Percentiles rank a stretch among this genome's conserved stretches.
Evolutionary conservation across 768 basidiomycete species (phyloP).

Genomic region (Xanthoconium stramineum): DNA sequence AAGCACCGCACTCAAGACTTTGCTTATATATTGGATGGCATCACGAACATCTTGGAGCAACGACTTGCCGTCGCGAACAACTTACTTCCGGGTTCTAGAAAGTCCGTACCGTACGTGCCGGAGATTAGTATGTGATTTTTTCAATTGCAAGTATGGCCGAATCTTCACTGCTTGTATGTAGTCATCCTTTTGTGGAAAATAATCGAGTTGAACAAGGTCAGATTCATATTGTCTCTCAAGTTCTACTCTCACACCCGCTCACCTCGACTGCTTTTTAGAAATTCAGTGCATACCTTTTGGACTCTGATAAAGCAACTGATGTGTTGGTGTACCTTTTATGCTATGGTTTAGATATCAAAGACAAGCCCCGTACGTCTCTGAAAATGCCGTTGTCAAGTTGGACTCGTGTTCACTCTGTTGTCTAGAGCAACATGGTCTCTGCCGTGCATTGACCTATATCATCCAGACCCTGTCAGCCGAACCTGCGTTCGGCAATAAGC

Average conservation of each 20-base stretch:
- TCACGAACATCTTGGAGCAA: slow-evolving; percentile 64
- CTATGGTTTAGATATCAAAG: slow-evolving; percentile 85
- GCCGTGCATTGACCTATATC: slow-evolving; percentile 87
- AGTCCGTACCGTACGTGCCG: slow-evolving; percentile 74
- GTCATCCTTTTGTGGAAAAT: slow-evolving; percentile 89
- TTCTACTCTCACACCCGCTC: not conserved
- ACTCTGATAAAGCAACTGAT: slow-evolving; percentile 77
- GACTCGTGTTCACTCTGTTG: slow-evolving; percentile 2
- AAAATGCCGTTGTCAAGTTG: not conserved
- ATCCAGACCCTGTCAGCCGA: slow-evolving; percentile 90
- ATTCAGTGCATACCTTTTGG: slow-evolving; percentile 79
- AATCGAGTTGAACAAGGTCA: slow-evolving; percentile 88
- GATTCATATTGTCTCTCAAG: slow-evolving; percentile 5
- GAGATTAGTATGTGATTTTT: slow-evolving; percentile 65
- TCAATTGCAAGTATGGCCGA: not conserved
- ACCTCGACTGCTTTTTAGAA: slow-evolving; percentile 52
- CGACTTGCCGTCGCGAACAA: slow-evolving; percentile 73
- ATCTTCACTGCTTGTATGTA: slow-evolving; percentile 36
- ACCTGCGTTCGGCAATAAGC: slow-evolving; percentile 64
- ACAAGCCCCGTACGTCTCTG: slow-evolving; percentile 73
- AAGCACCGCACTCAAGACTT: slow-evolving; percentile 93
- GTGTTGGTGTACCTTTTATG: slow-evolving; percentile 76
- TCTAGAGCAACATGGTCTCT: slow-evolving; percentile 86
- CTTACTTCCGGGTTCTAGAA: slow-evolving; percentile 81
- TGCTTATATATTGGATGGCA: slow-evolving; percentile 74